These are phyloP conservation scores for Crotalaria pallida DNA, from an alignment of 306 rosid genomes.

Conservation along the genomic window DNA sequence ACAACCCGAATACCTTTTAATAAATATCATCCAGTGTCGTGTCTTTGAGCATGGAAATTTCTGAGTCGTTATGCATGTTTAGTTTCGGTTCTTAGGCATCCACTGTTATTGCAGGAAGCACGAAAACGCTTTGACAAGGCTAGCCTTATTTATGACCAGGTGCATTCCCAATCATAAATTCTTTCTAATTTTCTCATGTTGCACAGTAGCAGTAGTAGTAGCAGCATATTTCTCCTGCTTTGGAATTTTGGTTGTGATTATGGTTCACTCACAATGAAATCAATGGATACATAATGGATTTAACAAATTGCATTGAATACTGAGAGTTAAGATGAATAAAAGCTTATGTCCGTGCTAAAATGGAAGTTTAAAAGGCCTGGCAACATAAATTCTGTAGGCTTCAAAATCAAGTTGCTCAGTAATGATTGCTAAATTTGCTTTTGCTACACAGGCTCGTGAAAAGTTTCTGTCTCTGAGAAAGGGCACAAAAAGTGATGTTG, in stretches of 20 bases:
- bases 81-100: conserved; percentile 33
- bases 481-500: conserved; percentile 83
- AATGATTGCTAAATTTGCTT: conserved; percentile 2
- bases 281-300: neutral
- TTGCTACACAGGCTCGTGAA: conserved; percentile 86
- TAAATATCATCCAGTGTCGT: no score
- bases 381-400: neutral
- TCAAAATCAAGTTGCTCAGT: neutral
- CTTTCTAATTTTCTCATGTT: neutral
- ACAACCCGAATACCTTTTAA: no score
- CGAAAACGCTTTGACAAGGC: conserved; percentile 97
- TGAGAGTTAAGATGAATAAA: conserved; percentile 4
- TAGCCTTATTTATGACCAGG: conserved; percentile 97
- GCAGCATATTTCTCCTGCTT: conserved; percentile 2
- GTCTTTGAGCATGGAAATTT: neutral
- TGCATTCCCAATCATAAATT: conserved; percentile 24
- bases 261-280: conserved; percentile 9
- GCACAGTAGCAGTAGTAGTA: neutral
- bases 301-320: neutral
- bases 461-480: conserved; percentile 84
- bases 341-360: neutral
- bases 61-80: conserved; percentile 4
- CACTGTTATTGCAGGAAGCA: conserved; percentile 82
- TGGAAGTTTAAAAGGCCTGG: neutral
- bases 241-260: neutral